Base-by-base conservation (phyloP, 306 rosid genomes). In the Malus orientalis region DNA sequence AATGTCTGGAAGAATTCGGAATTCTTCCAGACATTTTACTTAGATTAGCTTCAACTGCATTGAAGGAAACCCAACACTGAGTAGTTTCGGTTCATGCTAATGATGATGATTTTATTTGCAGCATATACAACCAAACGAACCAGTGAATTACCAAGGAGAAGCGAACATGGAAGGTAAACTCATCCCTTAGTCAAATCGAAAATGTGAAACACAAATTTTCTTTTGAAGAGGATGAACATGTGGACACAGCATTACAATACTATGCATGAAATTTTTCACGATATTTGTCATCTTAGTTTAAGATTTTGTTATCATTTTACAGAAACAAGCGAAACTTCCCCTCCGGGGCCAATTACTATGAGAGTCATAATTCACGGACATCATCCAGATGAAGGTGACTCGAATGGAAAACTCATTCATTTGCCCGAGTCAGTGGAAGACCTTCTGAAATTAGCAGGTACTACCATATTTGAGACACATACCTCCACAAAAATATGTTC, bases 361-460 rank as follows among this genome's bases (percentile, higher is more conserved):
- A 87, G 97, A 84, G 91, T 90, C 67, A 87, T 75, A 80, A 88
- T 91, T 85, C 85, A 86, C 18, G 97, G 87, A 53, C 83, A 87
- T 76, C 88, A 77, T 81, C 98, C 96, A 73, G 82, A 84, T 55
- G 93, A 83, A 80, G 92, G 70, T 53, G 63, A 67, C 69, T 66
- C 79, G 44, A 68, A 67, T 12, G 90, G 86, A 75, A 87, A 87
- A 82, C 89, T 91, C 61, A 74, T 94, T 78, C 81, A 84, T 83
- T 85, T 94, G 84, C 97, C 98, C 11, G 67, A 89, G 53, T 82
- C 96, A 73, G 78, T 81, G n/a, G 89, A 94, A 78, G 93, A 81
- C 29, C 87, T 94, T 79, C 81, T 87, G 78, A 74, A 54, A 62
- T 44, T 86, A 74, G 94, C 96, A 91, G 95, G 98, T 94, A 89